Conservation (phyloP, 345 rosid species). For the Pugionium cornutum region DNA sequence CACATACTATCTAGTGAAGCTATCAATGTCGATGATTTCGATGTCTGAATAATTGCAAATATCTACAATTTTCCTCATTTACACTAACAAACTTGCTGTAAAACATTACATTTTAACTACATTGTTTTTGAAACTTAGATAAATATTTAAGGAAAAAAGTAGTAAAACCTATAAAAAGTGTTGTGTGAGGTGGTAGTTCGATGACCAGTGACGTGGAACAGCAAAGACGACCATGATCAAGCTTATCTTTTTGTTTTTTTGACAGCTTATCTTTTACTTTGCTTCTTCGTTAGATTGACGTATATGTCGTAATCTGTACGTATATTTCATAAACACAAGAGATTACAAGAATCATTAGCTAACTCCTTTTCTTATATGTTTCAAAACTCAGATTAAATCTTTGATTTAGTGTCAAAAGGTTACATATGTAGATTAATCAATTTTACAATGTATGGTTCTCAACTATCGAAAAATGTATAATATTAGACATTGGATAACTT, state of each 20-base stretch:
- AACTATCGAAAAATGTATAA: no score
- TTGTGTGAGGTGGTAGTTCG: neutral
- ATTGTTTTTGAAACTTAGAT: no score
- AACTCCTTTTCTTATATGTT: conserved; percentile 5
- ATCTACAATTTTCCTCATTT: neutral
- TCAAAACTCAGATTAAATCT: neutral
- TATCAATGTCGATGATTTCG: no score
- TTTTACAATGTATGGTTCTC: no score
- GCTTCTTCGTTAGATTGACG: neutral
- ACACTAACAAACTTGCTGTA: neutral
- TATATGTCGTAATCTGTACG: conserved; percentile 6
- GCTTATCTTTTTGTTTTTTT: neutral
- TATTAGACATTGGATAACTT: no score
- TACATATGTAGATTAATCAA: neutral
- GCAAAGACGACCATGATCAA: neutral
- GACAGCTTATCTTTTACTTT: conserved; percentile 1
- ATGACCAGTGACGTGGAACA: conserved; percentile 27
- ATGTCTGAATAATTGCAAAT: no score
- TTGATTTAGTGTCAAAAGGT: neutral
- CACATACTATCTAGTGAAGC: no score
- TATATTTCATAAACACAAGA: conserved; percentile 1
- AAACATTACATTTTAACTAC: neutral
- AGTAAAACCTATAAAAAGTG: no score
- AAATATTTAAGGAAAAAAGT: no score
- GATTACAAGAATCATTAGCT: conserved; percentile 14